phyloP scores from a whole-genome alignment of 177 flowering plant genomes.

The Vitis hybrid region DNA sequence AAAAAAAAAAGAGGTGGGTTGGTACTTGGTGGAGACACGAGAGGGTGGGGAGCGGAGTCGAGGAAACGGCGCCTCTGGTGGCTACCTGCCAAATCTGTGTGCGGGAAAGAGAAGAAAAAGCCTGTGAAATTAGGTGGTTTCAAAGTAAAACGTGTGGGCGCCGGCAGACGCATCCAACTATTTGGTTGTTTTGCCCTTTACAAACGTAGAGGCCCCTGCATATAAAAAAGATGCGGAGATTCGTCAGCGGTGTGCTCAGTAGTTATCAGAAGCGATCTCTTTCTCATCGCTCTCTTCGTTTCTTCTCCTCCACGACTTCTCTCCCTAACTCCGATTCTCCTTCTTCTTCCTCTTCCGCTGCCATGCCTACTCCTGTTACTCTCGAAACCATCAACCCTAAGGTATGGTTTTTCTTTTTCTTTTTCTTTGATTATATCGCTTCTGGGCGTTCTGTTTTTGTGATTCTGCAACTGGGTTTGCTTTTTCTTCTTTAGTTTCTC shows the following conservation, averaged over 20 bases:
- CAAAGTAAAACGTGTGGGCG: no score
- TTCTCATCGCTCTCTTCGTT: neutral
- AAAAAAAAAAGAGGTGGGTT: no score
- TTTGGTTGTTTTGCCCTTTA: no score
- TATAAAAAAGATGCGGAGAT: conserved; percentile 54
- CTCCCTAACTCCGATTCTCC: conserved; percentile 8
- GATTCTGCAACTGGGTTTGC: conserved; percentile 4
- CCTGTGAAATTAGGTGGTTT: no score
- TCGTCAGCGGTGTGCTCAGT: conserved; percentile 32
- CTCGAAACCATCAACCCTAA: conserved; percentile 68
- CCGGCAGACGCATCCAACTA: no score
- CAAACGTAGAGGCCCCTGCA: no score
- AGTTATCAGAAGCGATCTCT: conserved; percentile 11
- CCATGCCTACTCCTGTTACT: conserved; percentile 47
- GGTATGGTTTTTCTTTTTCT: conserved; percentile 31
- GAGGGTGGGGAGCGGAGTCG: no score
- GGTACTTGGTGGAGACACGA: no score
- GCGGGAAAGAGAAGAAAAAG: no score
- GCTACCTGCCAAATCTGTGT: no score
- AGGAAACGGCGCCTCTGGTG: no score
- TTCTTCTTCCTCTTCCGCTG: conserved; percentile 24
- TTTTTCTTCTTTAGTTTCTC: neutral
- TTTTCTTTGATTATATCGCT: neutral
- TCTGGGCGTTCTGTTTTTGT: neutral
- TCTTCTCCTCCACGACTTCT: conserved; percentile 13